Evolutionary conservation across 2,329 filamentous ascomycete species (phyloP).

Genomic region (Colletotrichum trifolii): DNA sequence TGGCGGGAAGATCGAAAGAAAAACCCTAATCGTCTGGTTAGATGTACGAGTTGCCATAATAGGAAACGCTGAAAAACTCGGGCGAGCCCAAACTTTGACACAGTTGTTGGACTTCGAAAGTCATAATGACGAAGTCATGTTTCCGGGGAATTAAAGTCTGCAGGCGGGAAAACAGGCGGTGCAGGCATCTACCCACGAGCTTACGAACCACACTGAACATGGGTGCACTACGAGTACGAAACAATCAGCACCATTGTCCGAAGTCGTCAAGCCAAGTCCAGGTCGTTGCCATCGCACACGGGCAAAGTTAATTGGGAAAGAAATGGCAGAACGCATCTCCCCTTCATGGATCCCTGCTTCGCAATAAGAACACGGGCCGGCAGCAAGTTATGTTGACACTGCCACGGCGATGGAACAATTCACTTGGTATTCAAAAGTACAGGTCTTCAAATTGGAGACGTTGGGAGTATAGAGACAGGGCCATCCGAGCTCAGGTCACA

Average conservation of each 20-base stretch:
- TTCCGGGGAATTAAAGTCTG: background rate
- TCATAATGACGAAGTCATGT: slow-evolving; percentile 1
- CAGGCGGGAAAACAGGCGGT: too few species aligned
- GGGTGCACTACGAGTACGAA: too few species aligned
- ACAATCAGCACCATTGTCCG: too few species aligned
- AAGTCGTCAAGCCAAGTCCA: too few species aligned
- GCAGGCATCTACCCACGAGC: too few species aligned
- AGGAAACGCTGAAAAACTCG: slow-evolving; percentile 11
- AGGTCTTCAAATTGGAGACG: slow-evolving; percentile 21
- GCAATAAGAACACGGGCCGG: too few species aligned
- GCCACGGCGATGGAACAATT: slow-evolving; percentile 21
- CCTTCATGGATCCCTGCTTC: too few species aligned
- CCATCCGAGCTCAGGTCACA: slow-evolving; percentile 14
- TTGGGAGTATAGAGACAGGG: slow-evolving; percentile 4
- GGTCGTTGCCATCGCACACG: too few species aligned
- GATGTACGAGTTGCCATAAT: slow-evolving; percentile 26
- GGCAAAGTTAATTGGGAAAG: too few species aligned
- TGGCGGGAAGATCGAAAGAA: slow-evolving; percentile 16
- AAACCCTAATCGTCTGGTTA: slow-evolving; percentile 13
- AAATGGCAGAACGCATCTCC: too few species aligned
- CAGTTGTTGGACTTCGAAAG: slow-evolving; percentile 1
- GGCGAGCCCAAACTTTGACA: background rate
- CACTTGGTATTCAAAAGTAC: too few species aligned
- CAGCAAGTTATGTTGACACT: background rate
- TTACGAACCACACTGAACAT: too few species aligned